Conservation (phyloP, 1,139 yeast species). For the Oligophagozyma castellii region DNA sequence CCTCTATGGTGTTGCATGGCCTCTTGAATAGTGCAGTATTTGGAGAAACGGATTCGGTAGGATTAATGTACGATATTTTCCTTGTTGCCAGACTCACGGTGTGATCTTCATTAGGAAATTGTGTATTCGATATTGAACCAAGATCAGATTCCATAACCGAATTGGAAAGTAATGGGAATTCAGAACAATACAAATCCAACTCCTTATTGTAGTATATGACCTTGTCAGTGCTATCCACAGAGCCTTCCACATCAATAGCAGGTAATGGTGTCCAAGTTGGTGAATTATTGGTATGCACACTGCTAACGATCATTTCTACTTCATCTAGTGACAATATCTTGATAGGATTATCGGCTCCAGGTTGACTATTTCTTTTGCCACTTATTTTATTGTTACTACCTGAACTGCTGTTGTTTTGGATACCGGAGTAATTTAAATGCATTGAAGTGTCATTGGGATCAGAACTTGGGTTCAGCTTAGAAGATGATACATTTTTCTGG, state of each 20-base stretch:
- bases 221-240: conserved; percentile 33
- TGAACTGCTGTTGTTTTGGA: background rate
- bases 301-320: conserved; percentile 26
- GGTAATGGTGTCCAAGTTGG: conserved; percentile 43
- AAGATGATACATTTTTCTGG: background rate
- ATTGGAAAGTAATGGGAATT: conserved; percentile 35
- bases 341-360: conserved; percentile 3
- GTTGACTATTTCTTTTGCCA: background rate
- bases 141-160: conserved; percentile 22
- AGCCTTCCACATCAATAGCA: conserved; percentile 14
- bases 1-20: background rate
- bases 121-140: conserved; percentile 12
- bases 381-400: background rate
- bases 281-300: conserved; percentile 14
- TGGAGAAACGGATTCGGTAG: too few relatives aligned
- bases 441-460: background rate
- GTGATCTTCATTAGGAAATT: conserved; percentile 20
- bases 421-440: too few relatives aligned
- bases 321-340: conserved; percentile 24
- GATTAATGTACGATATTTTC: conserved; percentile 3
- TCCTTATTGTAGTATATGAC: conserved; percentile 46
- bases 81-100: conserved; percentile 14
- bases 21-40: background rate
- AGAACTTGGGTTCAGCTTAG: background rate
- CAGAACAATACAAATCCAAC: conserved; percentile 42